Base-by-base conservation (phyloP, 1,284 basidiomycete species). In the Malassezia pachydermatis region DNA sequence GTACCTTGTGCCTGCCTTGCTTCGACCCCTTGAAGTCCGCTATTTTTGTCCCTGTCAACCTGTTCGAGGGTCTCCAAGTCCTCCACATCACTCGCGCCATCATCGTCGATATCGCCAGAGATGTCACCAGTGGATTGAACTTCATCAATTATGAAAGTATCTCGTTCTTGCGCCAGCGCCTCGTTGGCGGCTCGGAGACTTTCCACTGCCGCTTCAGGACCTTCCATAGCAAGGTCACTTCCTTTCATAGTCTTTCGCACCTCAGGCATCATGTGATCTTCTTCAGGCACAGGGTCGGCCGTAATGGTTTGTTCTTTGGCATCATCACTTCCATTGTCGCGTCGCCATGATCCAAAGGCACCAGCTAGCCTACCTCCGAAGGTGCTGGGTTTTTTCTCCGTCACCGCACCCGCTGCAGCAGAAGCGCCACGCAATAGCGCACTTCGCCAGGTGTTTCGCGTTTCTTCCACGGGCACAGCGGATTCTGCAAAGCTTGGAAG, bases 141-240 rank as follows among this genome's bases (percentile, higher is more conserved):
- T 34, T 63, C 63, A 28, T 65, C 63, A n/a, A 65, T 65, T 8
- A 65, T 54, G 52, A 65, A 65, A 2, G 59, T 58, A 13, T 52
- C 51, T 16, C 63, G 54, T 24, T 65, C 61, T 29, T 63, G 59
- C 29, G 57, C 37, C 9, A 65, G 44, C 7, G 63, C 56, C 30
- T 60, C 61, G 36, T 63, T 59, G 5, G 63, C 63, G 2, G 57
- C 61, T 9, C 60, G 52, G 24, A 65, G 38, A 14, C 54, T 63
- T 17, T 57, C 63, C 10, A 62, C 56, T 8, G 63, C 63, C 5
- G 58, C 63, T 10, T 54, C 52, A 1, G 63, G 59, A 14, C 62
- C 62, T 27, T 58, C 48, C 17, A 41, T 57, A 1, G 62, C 57
- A 23, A 63, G 28, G 24, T 64, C 57, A 25, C 39, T 55, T 11